These are phyloP conservation scores for Candida ovalis DNA, from an alignment of 805 yeast genomes.

Conservation along the genomic window DNA sequence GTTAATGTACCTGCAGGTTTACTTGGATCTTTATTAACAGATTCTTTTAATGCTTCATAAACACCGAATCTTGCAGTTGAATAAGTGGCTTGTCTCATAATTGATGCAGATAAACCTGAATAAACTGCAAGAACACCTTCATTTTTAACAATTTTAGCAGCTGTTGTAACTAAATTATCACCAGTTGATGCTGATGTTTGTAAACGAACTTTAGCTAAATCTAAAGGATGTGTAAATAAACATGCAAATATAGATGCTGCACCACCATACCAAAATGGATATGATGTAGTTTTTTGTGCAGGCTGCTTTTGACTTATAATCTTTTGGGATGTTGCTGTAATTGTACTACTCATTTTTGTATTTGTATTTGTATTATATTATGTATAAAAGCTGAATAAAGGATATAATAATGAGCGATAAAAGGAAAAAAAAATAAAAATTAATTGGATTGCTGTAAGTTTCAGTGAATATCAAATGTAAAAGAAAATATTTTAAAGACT, in stretches of 20 bases:
- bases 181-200: constrained; percentile 75
- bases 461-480: no score
- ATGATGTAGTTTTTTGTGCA: neutral
- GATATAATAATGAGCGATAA: no score
- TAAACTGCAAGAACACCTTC: constrained; percentile 74
- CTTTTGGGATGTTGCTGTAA: neutral
- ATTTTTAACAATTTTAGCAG: constrained; percentile 50
- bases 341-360: neutral
- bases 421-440: no score
- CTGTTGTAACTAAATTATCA: constrained; percentile 57
- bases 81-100: constrained; percentile 83
- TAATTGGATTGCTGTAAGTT: no score
- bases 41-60: constrained; percentile 73
- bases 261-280: constrained; percentile 34
- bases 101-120: constrained; percentile 77
- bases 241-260: constrained; percentile 68
- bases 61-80: constrained; percentile 83
- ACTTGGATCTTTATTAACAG: constrained; percentile 36
- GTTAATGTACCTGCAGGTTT: constrained; percentile 52
- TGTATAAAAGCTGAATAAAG: no score
- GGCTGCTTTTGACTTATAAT: neutral
- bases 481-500: neutral
- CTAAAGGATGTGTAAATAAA: constrained; percentile 74
- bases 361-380: no score
- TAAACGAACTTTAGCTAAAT: constrained; percentile 79